Percentiles rank a stretch among this genome's conserved stretches.
phyloP scores from a whole-genome alignment of 352 stramenopile genomes.

The Pythium myriotylum region DNA sequence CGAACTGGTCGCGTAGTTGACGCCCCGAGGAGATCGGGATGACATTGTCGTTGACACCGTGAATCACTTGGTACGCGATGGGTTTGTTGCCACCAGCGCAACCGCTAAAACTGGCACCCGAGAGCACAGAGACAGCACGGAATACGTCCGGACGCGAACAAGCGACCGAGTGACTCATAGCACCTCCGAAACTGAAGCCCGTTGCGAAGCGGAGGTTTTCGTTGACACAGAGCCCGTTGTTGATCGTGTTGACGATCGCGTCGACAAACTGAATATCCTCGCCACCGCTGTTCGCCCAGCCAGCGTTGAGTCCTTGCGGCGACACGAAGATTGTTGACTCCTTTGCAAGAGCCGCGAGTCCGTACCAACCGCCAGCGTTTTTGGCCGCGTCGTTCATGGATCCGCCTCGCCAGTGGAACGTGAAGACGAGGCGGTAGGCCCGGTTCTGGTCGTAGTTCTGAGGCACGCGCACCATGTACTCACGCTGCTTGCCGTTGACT shows the following conservation, averaged over 20 bases:
- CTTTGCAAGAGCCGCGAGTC: slow-evolving; percentile 21
- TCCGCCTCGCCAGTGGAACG: slow-evolving; percentile 37
- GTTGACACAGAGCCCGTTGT: slow-evolving; percentile 34
- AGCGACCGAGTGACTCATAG: slow-evolving; percentile 33
- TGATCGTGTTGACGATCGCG: slow-evolving; percentile 29
- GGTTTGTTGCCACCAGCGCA: slow-evolving; percentile 25
- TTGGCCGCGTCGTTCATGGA: slow-evolving; percentile 31
- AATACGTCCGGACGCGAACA: slow-evolving; percentile 29
- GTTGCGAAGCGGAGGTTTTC: slow-evolving; percentile 35
- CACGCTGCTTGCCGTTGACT: slow-evolving; percentile 28
- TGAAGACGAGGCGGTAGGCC: slow-evolving; percentile 31
- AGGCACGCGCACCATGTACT: slow-evolving; percentile 38
- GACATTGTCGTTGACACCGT: slow-evolving; percentile 34
- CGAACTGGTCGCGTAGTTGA: slow-evolving; percentile 31
- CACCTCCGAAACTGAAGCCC: slow-evolving; percentile 37
- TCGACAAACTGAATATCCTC: slow-evolving; percentile 35
- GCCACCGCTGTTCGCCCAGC: slow-evolving; percentile 32
- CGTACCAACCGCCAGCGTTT: slow-evolving; percentile 35
- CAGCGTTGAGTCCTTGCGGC: slow-evolving; percentile 22
- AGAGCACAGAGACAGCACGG: slow-evolving; percentile 29
- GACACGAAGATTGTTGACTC: slow-evolving; percentile 36
- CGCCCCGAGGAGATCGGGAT: slow-evolving; percentile 26
- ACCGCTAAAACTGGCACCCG: slow-evolving; percentile 26
- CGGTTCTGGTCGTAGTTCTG: slow-evolving; percentile 29
- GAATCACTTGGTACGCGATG: slow-evolving; percentile 25